Evolutionary conservation across 345 rosid genomes (phyloP).

Genomic region (Eutrema japonicum): DNA sequence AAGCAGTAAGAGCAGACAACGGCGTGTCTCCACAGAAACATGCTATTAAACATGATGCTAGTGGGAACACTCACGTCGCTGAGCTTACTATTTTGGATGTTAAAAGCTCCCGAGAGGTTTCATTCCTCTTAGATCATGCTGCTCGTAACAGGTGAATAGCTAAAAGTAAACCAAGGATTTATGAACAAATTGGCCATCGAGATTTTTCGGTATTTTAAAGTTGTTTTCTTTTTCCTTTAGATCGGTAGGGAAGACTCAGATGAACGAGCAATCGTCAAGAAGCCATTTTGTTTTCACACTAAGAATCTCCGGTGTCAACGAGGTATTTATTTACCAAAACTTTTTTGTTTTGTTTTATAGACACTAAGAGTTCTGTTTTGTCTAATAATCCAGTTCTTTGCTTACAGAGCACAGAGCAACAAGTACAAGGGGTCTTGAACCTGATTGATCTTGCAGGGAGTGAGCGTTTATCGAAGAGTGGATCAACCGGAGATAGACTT

Average conservation of each 20-base stretch:
- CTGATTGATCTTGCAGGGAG: conserved; percentile 99
- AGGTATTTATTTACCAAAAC: conserved; percentile 54
- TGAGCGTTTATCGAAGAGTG: conserved; percentile 95
- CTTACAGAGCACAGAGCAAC: conserved; percentile 86
- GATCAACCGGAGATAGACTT: conserved; percentile 92
- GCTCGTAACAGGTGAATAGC: conserved; percentile 72
- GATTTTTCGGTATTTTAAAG: not conserved
- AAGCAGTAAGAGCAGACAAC: conserved; percentile 57
- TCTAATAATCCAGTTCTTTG: no score
- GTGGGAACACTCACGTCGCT: conserved; percentile 78
- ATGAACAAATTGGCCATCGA: not conserved
- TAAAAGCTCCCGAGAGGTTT: conserved; percentile 65
- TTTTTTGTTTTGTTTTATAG: no score
- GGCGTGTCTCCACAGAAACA: conserved; percentile 60
- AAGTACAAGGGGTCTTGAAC: conserved; percentile 94
- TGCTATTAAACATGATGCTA: conserved; percentile 76
- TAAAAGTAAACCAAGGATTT: not conserved
- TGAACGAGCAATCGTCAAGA: conserved; percentile 87
- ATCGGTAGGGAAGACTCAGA: conserved; percentile 92
- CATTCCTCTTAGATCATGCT: conserved; percentile 80
- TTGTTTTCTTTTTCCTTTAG: conserved; percentile 43
- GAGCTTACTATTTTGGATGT: conserved; percentile 83
- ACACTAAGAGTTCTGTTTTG: no score
- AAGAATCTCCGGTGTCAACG: conserved; percentile 79
- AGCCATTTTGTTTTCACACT: conserved; percentile 92